Conservation (phyloP, 2,329 filamentous ascomycete genomes). For the Xylariaceae sp. region DNA sequence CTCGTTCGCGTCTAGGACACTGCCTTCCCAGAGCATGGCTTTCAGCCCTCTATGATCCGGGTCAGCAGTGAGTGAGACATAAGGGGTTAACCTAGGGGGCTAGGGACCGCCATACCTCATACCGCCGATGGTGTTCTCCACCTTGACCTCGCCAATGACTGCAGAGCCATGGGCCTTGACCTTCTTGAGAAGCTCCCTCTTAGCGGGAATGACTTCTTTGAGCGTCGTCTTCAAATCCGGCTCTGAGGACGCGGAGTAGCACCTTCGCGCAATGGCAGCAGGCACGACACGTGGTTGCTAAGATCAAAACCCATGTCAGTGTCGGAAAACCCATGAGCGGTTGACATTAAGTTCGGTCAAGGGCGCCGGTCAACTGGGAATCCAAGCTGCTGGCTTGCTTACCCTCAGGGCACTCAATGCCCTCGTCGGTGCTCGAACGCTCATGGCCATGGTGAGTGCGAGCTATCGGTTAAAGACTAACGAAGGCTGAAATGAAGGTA, state of each 20-base stretch:
- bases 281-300: constrained; percentile 28
- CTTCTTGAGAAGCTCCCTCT: constrained; percentile 88
- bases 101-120: constrained; percentile 56
- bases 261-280: constrained; percentile 36
- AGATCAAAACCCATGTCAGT: constrained; percentile 4
- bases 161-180: constrained; percentile 82
- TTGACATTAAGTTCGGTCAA: too few species aligned
- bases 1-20: constrained; percentile 91
- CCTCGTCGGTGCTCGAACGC: constrained; percentile 54
- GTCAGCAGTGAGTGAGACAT: constrained; percentile 11
- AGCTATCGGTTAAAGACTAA: not conserved
- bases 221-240: constrained; percentile 86
- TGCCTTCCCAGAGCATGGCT: constrained; percentile 98
- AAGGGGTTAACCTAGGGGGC: too few species aligned
- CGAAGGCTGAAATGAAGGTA: not conserved
- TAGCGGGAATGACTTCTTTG: constrained; percentile 77
- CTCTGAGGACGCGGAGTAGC: constrained; percentile 71
- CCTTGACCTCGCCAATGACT: constrained; percentile 84
- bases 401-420: constrained; percentile 62
- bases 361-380: too few species aligned
- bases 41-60: constrained; percentile 60
- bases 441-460: constrained; percentile 54
- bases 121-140: constrained; percentile 89
- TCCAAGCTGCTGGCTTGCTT: constrained; percentile 30
- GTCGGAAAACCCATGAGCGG: not conserved